Base-by-base conservation (phyloP, 192 early-diverging fungal species). In the Coemansia sp. region DNA sequence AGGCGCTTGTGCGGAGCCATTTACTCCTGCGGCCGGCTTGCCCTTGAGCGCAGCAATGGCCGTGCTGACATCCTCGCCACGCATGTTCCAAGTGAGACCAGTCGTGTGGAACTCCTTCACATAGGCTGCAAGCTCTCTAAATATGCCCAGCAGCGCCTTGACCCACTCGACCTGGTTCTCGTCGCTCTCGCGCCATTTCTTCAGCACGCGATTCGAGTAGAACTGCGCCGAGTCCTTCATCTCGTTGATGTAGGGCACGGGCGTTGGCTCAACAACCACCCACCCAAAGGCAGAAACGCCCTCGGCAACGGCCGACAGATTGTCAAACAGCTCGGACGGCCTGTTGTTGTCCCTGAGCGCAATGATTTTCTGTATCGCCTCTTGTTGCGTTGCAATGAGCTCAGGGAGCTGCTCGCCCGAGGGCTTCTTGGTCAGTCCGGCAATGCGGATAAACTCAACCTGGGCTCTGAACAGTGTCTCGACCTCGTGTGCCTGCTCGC, bases 171-270 rank as follows among this genome's bases (percentile, higher is more conserved):
- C 90, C 59, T 95, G 92, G 45, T 80, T 87, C 51, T 85, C 69
- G 76, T 94, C 93, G 90, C 91, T 95, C 66, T 96, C 94, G 74
- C 92, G 94, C 77, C 80, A 92, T 45, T 94, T 91, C 72, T 90
- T 94, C 51, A 94, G 88, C 68, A 98, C 93, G 42, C 93, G 89
- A 81, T 96, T 93, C 37, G 88, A 84, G 68, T 93, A 99, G 64
- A 95, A 99, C 81, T 95, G 92, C 14, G 93, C 94, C 40, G 92
- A 86, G 40, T 98, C 93, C 77, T 91, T 92, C 86, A 93, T 91
- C 49, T 96, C 95, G 16, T 85, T 87, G 62, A 99, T 86, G 66
- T 87, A 95, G 16, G 94, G 91, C 20, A 87, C 95, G 39, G 97
- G 92, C 2, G 92, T 89, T 40, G 92, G 90, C 71, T 95, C 93